These are phyloP conservation scores for Septoria petroselini DNA, from an alignment of 2,329 filamentous ascomycete genomes.

Conservation along the genomic window DNA sequence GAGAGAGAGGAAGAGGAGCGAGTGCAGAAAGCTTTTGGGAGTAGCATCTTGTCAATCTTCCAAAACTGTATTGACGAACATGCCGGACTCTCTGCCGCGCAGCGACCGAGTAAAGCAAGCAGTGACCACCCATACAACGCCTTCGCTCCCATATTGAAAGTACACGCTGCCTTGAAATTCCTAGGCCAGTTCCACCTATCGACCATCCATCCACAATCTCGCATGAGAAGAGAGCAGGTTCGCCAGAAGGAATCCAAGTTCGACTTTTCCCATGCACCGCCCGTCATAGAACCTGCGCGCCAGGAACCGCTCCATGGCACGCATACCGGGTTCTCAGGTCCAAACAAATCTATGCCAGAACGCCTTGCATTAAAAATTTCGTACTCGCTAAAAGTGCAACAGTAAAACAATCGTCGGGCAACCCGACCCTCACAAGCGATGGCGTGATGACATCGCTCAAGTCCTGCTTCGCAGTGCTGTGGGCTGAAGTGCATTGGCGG, in stretches of 20 bases:
- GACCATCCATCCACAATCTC: slow-evolving; percentile 13
- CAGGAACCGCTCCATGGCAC: slow-evolving; percentile 1
- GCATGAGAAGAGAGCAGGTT: slow-evolving; percentile 7
- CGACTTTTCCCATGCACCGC: slow-evolving; percentile 12
- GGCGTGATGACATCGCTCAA: slow-evolving; percentile 1
- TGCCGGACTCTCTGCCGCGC: slow-evolving; percentile 5
- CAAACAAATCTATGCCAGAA: slow-evolving; percentile 24
- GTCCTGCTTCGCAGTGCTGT: slow-evolving; percentile 13
- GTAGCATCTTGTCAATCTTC: not conserved
- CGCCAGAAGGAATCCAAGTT: not conserved
- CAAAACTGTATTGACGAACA: not conserved
- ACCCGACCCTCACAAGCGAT: not conserved
- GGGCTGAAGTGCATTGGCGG: not conserved
- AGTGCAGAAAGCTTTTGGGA: not conserved
- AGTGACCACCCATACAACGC: slow-evolving; percentile 1
- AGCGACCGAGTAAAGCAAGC: slow-evolving; percentile 8
- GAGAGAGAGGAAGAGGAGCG: no score
- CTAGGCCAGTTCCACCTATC: slow-evolving; percentile 9
- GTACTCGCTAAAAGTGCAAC: slow-evolving; percentile 28
- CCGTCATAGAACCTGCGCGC: not conserved
- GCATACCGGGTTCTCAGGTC: slow-evolving; percentile 12
- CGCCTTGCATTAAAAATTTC: slow-evolving; percentile 21
- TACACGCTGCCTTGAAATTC: not conserved
- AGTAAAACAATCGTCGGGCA: slow-evolving; percentile 19
- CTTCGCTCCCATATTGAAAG: slow-evolving; percentile 5